Base-by-base conservation (phyloP, 2,329 filamentous ascomycete species). In the Dryadomyces quercus-mongolicae region DNA sequence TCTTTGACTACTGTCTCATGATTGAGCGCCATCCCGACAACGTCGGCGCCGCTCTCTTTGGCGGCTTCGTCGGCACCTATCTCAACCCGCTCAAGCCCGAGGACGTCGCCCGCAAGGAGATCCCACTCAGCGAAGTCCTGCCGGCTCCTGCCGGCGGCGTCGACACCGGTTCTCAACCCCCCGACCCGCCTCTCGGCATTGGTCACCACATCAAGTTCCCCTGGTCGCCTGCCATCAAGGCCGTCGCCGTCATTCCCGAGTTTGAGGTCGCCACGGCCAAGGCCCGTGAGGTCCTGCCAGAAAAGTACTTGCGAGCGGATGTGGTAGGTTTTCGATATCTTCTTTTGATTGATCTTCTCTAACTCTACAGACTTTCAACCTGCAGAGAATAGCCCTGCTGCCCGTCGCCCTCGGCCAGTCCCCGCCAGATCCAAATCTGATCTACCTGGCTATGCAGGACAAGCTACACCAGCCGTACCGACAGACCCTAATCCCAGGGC, bases 371-470 rank as follows among this genome's bases (percentile, higher is more conserved):
- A 82, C 79, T 34, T 97, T 95, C 76, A 98, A 98, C 72, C 77
- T 97, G 63, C 93, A 97, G 71, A 81, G 93, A 60, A 88, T 95
- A 67, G 91, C 92, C 2, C 78, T 98, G 51, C 79, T 98, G 13
- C 91, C 92, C 36, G 88, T 90, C 12, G 91, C 91, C 1, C 78
- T 98, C 48, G 90, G 91, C 59, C 85, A 89, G 67, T 92, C 87
- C 8, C 92, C 93, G 10, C 92, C 91, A 1, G 86, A 96, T 65
- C 85, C 93, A 21, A 85, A 94, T 63, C 85, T 95, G 69, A 98
- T 98, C 67, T 94, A 94, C 73, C 83, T 94, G 49, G 92, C 91
- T 49, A 98, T 98, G 93, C 93, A 97, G 72, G 93, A 98, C 74
- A 95, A 91, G 71, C 82, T 98, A 57, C 93, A 98, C 72, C 93